Percentiles rank a stretch among this genome's conserved stretches.
phyloP scores from a whole-genome alignment of 345 rosid genomes.

The Durio zibethinus region DNA sequence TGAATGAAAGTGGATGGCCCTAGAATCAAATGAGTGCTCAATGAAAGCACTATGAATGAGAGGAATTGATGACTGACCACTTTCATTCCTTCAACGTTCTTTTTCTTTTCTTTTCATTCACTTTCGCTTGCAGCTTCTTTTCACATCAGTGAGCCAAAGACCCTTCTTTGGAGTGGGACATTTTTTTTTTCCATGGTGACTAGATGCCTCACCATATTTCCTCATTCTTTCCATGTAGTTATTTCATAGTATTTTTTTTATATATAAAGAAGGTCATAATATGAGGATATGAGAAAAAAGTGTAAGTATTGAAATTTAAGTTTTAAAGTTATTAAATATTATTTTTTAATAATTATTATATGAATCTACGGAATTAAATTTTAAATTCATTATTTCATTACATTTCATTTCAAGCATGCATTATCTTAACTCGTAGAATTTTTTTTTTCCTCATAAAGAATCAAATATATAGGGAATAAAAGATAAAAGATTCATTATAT shows the following conservation, averaged over 20 bases:
- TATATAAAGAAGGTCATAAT: too few species aligned
- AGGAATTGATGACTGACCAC: background rate
- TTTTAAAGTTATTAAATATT: too few species aligned
- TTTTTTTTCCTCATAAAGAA: background rate
- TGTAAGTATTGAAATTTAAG: too few species aligned
- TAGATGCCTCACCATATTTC: conserved; percentile 14
- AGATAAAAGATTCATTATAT: background rate
- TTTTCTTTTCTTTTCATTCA: background rate
- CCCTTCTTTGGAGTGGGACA: background rate
- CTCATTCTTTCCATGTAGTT: background rate
- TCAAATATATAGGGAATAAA: background rate
- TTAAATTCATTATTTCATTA: background rate
- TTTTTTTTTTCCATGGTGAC: background rate
- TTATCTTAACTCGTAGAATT: background rate
- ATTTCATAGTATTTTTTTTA: too few species aligned
- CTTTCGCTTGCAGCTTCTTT: background rate
- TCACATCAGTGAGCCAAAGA: background rate
- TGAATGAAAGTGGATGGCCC: background rate
- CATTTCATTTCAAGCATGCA: background rate
- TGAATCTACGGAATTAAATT: too few species aligned
- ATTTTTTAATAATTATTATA: too few species aligned
- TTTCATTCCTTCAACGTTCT: background rate
- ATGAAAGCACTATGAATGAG: background rate
- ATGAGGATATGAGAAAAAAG: too few species aligned
- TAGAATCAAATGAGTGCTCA: background rate